Evolutionary conservation across 179 eudicot species (phyloP).

Genomic region (Actinidia chinensis): DNA sequence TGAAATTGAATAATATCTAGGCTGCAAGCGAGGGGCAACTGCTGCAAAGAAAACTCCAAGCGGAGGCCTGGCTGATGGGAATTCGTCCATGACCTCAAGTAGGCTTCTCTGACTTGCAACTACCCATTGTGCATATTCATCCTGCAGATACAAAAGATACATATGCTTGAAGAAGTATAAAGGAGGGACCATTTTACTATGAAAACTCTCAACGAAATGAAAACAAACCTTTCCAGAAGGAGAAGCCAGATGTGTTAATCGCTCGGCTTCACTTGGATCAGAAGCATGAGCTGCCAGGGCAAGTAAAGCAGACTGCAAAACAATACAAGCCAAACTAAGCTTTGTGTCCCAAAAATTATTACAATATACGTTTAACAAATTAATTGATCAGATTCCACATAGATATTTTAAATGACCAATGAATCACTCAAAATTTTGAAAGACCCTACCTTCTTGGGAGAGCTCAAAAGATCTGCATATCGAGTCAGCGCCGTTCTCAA

Average conservation of each 20-base stretch:
- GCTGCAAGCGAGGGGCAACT: constrained; percentile 84
- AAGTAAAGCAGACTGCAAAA: constrained; percentile 76
- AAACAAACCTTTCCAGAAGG: constrained; percentile 86
- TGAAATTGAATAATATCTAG: constrained; percentile 93
- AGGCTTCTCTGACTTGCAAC: constrained; percentile 91
- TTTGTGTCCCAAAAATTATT: too few relatives aligned
- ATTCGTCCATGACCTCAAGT: constrained; percentile 86
- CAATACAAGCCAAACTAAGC: too few relatives aligned
- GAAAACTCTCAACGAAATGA: neutral
- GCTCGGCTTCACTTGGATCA: constrained; percentile 83
- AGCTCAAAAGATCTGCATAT: constrained; percentile 83
- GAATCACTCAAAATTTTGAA: neutral
- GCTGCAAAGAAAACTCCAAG: constrained; percentile 98
- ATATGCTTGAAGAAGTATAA: neutral
- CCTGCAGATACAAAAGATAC: constrained; percentile 44
- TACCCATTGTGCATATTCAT: constrained; percentile 88
- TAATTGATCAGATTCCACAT: neutral
- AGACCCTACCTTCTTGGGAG: constrained; percentile 76
- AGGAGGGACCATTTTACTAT: neutral
- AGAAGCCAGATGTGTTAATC: constrained; percentile 80
- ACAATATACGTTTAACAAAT: constrained; percentile 10
- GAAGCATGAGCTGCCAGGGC: constrained; percentile 95
- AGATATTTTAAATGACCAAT: neutral
- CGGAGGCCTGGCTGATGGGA: constrained; percentile 92
- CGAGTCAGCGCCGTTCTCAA: constrained; percentile 67